Percentiles rank a stretch among this genome's conserved stretches.
Conservation (phyloP, 2,329 filamentous ascomycete genomes). For the Whalleya microplaca region DNA sequence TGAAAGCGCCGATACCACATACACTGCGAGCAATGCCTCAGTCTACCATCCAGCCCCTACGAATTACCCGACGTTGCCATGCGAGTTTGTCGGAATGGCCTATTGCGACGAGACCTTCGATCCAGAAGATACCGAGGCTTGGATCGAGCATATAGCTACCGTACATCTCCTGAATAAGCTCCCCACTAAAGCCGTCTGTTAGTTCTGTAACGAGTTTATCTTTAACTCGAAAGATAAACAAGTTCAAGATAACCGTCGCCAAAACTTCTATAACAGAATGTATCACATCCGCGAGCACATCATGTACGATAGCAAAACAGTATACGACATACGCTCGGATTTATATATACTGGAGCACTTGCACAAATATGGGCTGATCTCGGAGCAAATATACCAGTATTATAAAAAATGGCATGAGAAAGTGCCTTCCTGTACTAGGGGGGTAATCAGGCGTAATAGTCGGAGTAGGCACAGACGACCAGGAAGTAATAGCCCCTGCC, state of each 20-base stretch:
- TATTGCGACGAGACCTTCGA: conserved; percentile 45
- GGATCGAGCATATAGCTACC: conserved; percentile 50
- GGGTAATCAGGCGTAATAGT: no score
- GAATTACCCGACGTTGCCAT: conserved; percentile 39
- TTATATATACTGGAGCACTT: conserved; percentile 84
- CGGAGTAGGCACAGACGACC: no score
- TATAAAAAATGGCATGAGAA: conserved; percentile 14
- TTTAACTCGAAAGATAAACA: conserved; percentile 35
- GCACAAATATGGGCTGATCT: conserved; percentile 10
- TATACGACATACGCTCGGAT: conserved; percentile 73
- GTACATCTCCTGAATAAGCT: conserved; percentile 42
- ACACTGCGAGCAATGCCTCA: no score
- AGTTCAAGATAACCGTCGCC: conserved; percentile 10
- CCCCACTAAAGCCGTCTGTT: conserved; percentile 48
- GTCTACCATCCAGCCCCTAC: not conserved
- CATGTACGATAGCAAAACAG: conserved; percentile 26
- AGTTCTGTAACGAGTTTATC: conserved; percentile 49
- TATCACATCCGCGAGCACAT: conserved; percentile 54
- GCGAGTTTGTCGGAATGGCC: conserved; percentile 47
- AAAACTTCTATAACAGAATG: conserved; percentile 48
- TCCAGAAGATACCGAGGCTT: conserved; percentile 42
- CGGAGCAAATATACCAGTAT: not conserved
- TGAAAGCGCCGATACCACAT: no score
- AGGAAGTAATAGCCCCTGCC: no score
- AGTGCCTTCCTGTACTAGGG: conserved; percentile 1